phyloP scores from a whole-genome alignment of 306 rosid genomes.

The Fagus crenata region DNA sequence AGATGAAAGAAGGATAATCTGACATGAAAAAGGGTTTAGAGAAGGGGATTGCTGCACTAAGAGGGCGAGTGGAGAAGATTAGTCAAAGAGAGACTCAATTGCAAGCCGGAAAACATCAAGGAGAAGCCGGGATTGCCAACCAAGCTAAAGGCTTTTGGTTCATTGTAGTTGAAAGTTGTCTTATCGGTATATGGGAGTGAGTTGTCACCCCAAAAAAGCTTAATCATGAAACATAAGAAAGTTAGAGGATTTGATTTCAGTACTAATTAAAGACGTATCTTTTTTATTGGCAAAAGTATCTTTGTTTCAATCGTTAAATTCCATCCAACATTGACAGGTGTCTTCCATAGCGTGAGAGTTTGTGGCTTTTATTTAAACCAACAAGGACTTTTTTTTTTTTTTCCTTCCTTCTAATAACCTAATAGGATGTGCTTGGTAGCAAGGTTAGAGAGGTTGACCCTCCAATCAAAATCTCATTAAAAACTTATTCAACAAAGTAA shows the following conservation, averaged over 20 bases:
- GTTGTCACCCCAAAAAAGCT: constrained; percentile 52
- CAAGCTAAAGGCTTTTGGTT: constrained; percentile 33
- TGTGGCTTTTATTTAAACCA: not conserved
- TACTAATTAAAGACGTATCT: constrained; percentile 38
- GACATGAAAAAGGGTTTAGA: constrained; percentile 14
- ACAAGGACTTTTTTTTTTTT: too few species aligned
- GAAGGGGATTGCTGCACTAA: constrained; percentile 9
- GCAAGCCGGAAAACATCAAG: constrained; percentile 42
- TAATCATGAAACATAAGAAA: constrained; percentile 45
- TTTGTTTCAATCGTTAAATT: constrained; percentile 40
- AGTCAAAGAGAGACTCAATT: constrained; percentile 38
- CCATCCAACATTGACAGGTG: constrained; percentile 21
- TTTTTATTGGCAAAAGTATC: constrained; percentile 39
- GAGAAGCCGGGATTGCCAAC: constrained; percentile 37
- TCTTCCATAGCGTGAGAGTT: constrained; percentile 3
- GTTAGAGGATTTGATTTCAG: constrained; percentile 36
- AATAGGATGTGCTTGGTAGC: not conserved
- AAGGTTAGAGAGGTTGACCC: too few species aligned
- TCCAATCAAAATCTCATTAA: too few species aligned
- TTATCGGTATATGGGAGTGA: constrained; percentile 46
- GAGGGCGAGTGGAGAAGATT: constrained; percentile 18
- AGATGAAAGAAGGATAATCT: constrained; percentile 25
- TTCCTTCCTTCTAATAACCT: too few species aligned
- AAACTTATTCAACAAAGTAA: too few species aligned
- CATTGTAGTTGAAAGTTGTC: constrained; percentile 37